Percentiles rank a stretch among this genome's conserved stretches.
These are phyloP conservation scores for Lachancea kluyveri DNA, from an alignment of 805 yeast genomes.

Conservation along the genomic window DNA sequence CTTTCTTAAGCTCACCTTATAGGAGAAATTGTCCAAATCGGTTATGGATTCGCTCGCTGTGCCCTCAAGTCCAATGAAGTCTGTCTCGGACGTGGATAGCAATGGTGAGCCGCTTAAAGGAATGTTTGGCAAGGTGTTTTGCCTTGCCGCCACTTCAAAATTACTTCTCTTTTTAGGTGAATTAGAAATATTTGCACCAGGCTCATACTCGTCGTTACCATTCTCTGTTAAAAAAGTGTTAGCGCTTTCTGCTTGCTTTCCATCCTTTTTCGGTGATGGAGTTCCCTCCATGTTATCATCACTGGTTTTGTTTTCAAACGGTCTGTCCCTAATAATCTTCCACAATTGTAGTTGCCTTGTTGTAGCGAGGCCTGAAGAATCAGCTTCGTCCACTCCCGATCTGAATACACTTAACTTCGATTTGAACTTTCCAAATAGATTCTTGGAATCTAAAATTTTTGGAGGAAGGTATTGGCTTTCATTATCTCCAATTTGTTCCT, in stretches of 20 bases:
- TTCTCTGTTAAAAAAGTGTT: constrained; percentile 25
- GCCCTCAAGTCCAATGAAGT: constrained; percentile 6
- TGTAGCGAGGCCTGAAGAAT: constrained; percentile 1
- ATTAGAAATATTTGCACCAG: not conserved
- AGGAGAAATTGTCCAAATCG: constrained; percentile 1
- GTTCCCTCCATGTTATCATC: not conserved
- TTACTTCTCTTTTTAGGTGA: constrained; percentile 4
- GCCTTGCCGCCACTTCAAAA: no score
- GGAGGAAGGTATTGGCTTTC: constrained; percentile 2
- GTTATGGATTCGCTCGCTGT: constrained; percentile 2
- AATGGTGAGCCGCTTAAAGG: constrained; percentile 10
- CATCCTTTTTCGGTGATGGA: not conserved
- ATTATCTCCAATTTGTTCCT: no score
- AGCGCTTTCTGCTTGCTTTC: constrained; percentile 13
- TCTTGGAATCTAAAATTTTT: constrained; percentile 5
- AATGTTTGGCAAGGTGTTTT: constrained; percentile 1
- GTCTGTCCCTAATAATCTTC: constrained; percentile 8
- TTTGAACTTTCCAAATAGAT: constrained; percentile 8
- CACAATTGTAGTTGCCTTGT: constrained; percentile 9
- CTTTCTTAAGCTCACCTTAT: constrained; percentile 4
- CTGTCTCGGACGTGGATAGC: constrained; percentile 2
- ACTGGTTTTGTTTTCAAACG: constrained; percentile 3
- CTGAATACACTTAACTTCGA: constrained; percentile 7
- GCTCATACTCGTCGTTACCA: constrained; percentile 8
- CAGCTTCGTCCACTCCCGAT: constrained; percentile 1